Evolutionary conservation across 305 asterid species (phyloP).

Genomic region (Fraxinus velutina): DNA sequence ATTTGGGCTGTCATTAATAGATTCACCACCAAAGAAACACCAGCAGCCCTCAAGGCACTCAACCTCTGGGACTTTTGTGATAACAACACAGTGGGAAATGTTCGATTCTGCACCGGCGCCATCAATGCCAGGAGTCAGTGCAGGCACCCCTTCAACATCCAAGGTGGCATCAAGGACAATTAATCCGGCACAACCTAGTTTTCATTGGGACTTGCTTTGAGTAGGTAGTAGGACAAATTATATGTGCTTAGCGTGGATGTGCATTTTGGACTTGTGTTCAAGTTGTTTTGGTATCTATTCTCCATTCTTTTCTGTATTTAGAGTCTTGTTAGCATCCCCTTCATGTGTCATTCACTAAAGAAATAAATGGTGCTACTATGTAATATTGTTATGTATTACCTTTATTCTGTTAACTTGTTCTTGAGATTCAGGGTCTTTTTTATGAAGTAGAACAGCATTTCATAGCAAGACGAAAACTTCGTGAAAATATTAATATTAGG

Average conservation of each 20-base stretch:
- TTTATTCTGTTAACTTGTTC: not conserved
- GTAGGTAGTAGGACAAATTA: conserved; percentile 15
- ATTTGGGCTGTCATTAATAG: conserved; percentile 16
- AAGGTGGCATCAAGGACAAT: conserved; percentile 7
- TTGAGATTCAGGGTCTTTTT: not conserved
- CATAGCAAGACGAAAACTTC: not conserved
- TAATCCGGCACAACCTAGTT: conserved; percentile 23
- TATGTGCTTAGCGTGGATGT: conserved; percentile 4
- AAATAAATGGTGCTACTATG: conserved; percentile 16
- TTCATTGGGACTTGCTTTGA: conserved; percentile 36
- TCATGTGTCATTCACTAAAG: conserved; percentile 10
- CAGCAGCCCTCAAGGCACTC: conserved; percentile 30
- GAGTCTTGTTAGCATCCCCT: conserved; percentile 25
- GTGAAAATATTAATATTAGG: not conserved
- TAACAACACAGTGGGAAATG: conserved; percentile 94
- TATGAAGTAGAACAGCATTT: not conserved
- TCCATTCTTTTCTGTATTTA: conserved; percentile 32
- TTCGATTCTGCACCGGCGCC: conserved; percentile 44
- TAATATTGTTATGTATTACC: not conserved
- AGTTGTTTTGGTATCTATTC: conserved; percentile 26
- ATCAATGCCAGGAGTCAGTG: not conserved
- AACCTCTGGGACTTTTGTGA: conserved; percentile 60
- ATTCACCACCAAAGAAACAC: conserved; percentile 24
- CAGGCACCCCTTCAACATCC: not conserved
- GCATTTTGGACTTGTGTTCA: conserved; percentile 10